These are phyloP conservation scores for Coemansia sp. DNA, from an alignment of 192 early-diverging fungal genomes.

Conservation along the genomic window DNA sequence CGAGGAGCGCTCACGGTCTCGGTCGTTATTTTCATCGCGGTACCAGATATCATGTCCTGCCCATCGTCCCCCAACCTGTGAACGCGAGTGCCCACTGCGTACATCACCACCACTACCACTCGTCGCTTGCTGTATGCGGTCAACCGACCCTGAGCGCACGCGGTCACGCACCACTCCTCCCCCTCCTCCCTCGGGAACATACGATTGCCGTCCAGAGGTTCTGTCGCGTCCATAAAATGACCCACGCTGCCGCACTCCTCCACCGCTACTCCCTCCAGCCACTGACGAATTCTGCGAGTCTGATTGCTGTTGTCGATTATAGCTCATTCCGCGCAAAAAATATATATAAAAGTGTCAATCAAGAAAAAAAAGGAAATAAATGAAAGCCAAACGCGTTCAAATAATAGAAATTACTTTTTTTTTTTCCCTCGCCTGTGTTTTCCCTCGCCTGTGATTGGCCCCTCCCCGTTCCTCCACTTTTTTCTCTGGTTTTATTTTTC, in stretches of 20 bases:
- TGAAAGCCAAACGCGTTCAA: neutral
- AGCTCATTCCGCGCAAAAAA: constrained; percentile 18
- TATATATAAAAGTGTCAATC: neutral
- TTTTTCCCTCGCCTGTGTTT: too few species aligned
- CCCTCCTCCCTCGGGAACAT: neutral
- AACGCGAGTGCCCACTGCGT: constrained; percentile 8
- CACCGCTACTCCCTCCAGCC: neutral
- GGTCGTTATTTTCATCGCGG: constrained; percentile 10
- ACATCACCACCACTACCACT: neutral
- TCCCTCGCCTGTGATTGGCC: neutral
- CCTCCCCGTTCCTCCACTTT: neutral
- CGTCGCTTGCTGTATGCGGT: constrained; percentile 2
- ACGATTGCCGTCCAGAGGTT: constrained; percentile 3
- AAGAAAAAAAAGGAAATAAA: constrained; percentile 8
- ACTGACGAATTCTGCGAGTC: constrained; percentile 18
- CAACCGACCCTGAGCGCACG: constrained; percentile 10
- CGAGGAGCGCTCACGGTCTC: constrained; percentile 8
- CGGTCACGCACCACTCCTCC: constrained; percentile 15
- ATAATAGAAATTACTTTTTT: neutral
- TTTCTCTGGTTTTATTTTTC: constrained; percentile 2
- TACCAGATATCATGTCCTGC: constrained; percentile 13
- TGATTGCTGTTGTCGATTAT: constrained; percentile 17
- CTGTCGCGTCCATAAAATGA: too few species aligned
- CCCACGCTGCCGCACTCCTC: too few species aligned
- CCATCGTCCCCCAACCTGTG: constrained; percentile 13